These are phyloP conservation scores for Aphelidium insulamus DNA, from an alignment of 371 early-diverging fungal species.

Conservation along the genomic window DNA sequence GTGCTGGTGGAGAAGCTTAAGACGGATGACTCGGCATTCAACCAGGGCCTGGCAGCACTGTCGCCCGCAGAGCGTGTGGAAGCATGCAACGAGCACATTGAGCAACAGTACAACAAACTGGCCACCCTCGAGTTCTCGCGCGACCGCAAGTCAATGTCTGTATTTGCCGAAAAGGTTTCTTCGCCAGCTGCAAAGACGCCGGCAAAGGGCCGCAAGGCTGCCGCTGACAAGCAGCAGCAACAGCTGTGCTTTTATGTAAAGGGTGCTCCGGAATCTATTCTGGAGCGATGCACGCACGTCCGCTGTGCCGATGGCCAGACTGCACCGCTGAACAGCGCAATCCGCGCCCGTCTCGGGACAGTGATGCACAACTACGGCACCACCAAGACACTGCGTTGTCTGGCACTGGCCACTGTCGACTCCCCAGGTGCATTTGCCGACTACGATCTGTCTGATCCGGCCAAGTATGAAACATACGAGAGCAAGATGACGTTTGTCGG, in stretches of 20 bases:
- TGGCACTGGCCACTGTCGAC: slow-evolving; percentile 70
- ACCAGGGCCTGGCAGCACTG: slow-evolving; percentile 21
- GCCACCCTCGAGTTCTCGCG: slow-evolving; percentile 82
- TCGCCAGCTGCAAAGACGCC: no score
- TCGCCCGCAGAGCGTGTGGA: slow-evolving; percentile 28
- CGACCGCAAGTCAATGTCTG: slow-evolving; percentile 91
- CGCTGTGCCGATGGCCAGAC: slow-evolving; percentile 18
- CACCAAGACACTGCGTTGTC: slow-evolving; percentile 51
- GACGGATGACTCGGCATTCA: slow-evolving; percentile 36
- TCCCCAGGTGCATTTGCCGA: slow-evolving; percentile 16
- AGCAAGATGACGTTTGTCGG: slow-evolving; percentile 74
- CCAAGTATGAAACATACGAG: slow-evolving; percentile 41
- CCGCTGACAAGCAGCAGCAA: no score
- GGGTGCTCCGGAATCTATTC: slow-evolving; percentile 82
- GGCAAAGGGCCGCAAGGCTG: no score
- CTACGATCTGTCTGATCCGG: slow-evolving; percentile 34
- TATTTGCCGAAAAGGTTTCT: slow-evolving; percentile 45
- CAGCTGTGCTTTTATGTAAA: no score
- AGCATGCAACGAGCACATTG: slow-evolving; percentile 8
- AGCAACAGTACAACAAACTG: slow-evolving; percentile 17
- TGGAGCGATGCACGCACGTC: slow-evolving; percentile 62
- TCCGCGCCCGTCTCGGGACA: slow-evolving; percentile 33
- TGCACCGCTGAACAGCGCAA: slow-evolving; percentile 32
- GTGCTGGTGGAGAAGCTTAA: slow-evolving; percentile 82
- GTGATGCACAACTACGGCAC: slow-evolving; percentile 56